Evolutionary conservation across 441 rosid genomes (phyloP).

Genomic region (Raphanus hybrid): DNA sequence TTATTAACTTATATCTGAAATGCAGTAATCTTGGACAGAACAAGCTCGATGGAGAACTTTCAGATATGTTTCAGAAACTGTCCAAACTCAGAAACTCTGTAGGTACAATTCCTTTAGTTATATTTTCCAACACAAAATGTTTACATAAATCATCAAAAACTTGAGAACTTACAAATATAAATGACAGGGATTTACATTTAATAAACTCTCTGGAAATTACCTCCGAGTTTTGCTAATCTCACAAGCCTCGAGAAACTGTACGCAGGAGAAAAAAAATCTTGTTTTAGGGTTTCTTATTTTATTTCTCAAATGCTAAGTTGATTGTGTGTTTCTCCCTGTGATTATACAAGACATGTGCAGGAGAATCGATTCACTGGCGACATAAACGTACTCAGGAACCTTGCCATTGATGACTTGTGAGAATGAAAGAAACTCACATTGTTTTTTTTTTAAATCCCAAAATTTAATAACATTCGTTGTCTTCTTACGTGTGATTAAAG

Average conservation of each 20-base stretch:
- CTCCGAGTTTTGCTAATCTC: slow-evolving; percentile 67
- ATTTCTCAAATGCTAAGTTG: not conserved
- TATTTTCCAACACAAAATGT: not conserved
- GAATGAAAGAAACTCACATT: slow-evolving; percentile 25
- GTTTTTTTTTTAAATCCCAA: too few species aligned
- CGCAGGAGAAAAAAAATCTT: slow-evolving; percentile 32
- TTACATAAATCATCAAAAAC: not conserved
- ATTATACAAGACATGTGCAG: slow-evolving; percentile 64
- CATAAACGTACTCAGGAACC: slow-evolving; percentile 67
- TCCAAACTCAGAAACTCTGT: slow-evolving; percentile 67
- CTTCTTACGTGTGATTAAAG: slow-evolving; percentile 45
- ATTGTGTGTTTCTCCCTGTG: not conserved
- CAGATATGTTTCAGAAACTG: slow-evolving; percentile 82
- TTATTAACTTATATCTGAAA: slow-evolving; percentile 43
- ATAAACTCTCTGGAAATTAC: slow-evolving; percentile 75
- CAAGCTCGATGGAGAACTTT: slow-evolving; percentile 73
- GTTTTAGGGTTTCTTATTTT: not conserved
- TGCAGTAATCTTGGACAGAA: slow-evolving; percentile 61
- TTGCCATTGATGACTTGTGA: slow-evolving; percentile 77
- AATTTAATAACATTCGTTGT: slow-evolving; percentile 9
- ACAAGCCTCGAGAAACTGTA: slow-evolving; percentile 65
- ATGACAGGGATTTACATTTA: slow-evolving; percentile 69
- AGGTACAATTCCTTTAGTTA: slow-evolving; percentile 52
- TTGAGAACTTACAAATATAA: slow-evolving; percentile 24
- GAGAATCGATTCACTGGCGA: slow-evolving; percentile 74